Conservation (phyloP, 2,329 filamentous ascomycete genomes). For the Fusarium temperatum region DNA sequence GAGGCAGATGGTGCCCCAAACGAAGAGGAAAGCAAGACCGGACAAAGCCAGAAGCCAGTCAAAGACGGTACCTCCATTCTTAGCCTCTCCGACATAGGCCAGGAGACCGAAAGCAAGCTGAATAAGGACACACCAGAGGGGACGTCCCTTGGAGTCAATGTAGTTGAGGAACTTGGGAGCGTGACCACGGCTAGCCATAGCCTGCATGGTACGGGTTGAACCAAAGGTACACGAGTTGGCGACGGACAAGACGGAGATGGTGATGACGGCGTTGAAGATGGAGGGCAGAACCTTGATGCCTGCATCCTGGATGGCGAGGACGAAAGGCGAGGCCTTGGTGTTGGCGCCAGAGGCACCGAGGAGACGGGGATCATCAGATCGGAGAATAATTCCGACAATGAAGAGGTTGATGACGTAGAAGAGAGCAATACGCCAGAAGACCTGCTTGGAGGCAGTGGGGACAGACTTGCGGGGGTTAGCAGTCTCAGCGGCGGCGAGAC, state of each 20-base stretch:
- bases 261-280: conserved; percentile 94
- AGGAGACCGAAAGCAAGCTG: conserved; percentile 76
- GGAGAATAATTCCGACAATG: conserved; percentile 83
- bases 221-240: conserved; percentile 93
- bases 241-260: conserved; percentile 91
- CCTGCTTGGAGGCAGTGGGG: conserved; percentile 88
- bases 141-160: conserved; percentile 83
- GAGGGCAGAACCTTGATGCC: conserved; percentile 83
- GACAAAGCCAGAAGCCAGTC: conserved; percentile 82
- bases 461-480: conserved; percentile 81
- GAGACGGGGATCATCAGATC: conserved; percentile 72
- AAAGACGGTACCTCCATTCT: conserved; percentile 70
- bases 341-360: conserved; percentile 66
- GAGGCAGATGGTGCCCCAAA: conserved; percentile 85
- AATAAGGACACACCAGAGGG: conserved; percentile 74
- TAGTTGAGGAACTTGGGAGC: conserved; percentile 81
- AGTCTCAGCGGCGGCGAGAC: conserved; percentile 80
- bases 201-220: conserved; percentile 87
- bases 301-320: conserved; percentile 88
- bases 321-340: conserved; percentile 85
- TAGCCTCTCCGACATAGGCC: conserved; percentile 76
- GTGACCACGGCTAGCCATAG: conserved; percentile 86
- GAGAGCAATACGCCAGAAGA: conserved; percentile 91
- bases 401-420: conserved; percentile 89
- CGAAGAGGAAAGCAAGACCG: conserved; percentile 78